Evolutionary conservation across 768 basidiomycete species (phyloP).

Genomic region (Agrocybe praecox): DNA sequence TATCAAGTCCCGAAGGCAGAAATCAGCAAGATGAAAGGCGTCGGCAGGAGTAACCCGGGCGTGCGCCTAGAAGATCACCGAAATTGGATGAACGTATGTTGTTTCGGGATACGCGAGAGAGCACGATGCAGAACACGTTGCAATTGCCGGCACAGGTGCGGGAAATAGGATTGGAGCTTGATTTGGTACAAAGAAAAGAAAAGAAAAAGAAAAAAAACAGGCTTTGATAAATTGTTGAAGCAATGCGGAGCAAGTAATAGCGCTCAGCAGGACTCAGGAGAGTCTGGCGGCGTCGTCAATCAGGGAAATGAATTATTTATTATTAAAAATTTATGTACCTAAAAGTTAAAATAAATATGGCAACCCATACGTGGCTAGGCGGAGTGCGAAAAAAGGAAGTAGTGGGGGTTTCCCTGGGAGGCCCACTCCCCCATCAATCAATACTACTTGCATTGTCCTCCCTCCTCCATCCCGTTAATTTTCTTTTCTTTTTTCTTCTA

Average conservation of each 20-base stretch:
- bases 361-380: constrained; percentile 8
- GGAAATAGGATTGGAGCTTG: background rate
- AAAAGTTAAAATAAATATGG: too few relatives aligned
- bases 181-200: background rate
- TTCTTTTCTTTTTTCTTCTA: constrained; percentile 31
- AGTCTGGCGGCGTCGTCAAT: background rate
- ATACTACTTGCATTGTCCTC: constrained; percentile 3
- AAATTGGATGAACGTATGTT: background rate
- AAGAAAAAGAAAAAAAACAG: background rate
- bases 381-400: constrained; percentile 12
- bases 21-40: background rate
- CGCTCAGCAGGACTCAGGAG: too few relatives aligned
- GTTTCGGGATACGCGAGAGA: constrained; percentile 10
- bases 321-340: background rate
- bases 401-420: constrained; percentile 7
- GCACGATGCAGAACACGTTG: constrained; percentile 47
- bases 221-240: too few relatives aligned
- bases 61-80: background rate
- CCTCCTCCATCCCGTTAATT: constrained; percentile 24
- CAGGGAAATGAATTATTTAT: background rate
- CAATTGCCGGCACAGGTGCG: constrained; percentile 4
- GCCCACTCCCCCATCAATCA: background rate
- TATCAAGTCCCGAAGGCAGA: background rate
- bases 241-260: too few relatives aligned
- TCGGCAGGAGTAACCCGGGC: background rate